A percentile compares a stretch with the other conserved stretches of the same genome.
phyloP scores from a whole-genome alignment of 1,284 basidiomycete genomes.

The Irpex sp. region DNA sequence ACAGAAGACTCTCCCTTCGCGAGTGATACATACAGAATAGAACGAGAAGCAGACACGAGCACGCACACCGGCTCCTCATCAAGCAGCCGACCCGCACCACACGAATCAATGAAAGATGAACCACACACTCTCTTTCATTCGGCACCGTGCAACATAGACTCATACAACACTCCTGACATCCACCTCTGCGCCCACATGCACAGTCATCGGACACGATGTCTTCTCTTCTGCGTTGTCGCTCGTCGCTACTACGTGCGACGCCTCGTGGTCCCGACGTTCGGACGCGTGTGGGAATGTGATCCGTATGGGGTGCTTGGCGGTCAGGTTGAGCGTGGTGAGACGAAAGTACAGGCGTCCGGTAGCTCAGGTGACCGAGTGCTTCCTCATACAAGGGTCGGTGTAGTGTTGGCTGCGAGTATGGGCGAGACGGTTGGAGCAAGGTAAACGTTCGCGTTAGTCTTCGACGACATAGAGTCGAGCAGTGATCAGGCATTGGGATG shows the following conservation, averaged over 20 bases:
- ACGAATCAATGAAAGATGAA: too few species aligned
- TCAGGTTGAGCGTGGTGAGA: not conserved
- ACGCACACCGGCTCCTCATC: too few species aligned
- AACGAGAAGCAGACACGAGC: too few species aligned
- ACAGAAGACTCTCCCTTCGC: too few species aligned
- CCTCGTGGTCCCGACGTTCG: not conserved
- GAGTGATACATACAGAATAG: too few species aligned
- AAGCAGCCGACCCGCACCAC: too few species aligned
- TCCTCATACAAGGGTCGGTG: too few species aligned
- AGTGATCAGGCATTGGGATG: conserved; percentile 11
- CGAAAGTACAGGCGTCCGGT: too few species aligned
- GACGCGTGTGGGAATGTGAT: not conserved
- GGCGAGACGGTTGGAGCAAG: not conserved
- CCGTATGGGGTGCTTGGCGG: not conserved
- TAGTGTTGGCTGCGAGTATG: not conserved
- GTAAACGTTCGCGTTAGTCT: not conserved
- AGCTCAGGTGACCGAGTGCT: too few species aligned
- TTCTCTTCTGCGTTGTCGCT: not conserved
- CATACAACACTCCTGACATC: not conserved
- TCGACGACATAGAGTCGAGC: conserved; percentile 3
- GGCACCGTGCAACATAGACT: not conserved
- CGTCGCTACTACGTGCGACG: not conserved
- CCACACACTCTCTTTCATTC: too few species aligned
- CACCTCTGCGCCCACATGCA: not conserved
- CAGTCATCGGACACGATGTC: not conserved